Conservation (phyloP, 148 eudicot species). For the Silene conica region DNA sequence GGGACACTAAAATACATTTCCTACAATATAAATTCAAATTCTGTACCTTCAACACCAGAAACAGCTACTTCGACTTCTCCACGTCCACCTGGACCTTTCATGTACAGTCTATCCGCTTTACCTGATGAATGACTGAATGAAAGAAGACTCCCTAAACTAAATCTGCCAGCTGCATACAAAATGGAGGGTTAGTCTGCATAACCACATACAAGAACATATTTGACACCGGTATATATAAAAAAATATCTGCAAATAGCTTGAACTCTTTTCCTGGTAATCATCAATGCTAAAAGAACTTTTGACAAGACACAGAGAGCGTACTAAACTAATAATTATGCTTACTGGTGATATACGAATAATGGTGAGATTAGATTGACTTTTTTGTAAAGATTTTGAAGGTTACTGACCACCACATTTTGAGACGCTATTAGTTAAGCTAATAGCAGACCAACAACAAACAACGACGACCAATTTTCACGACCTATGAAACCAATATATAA, state of each 20-base stretch:
- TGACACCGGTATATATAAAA: neutral
- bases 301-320: neutral
- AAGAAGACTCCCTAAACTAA: slow-evolving; percentile 83
- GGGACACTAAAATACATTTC: neutral
- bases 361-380: neutral
- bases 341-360: neutral
- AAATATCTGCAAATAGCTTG: neutral
- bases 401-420: neutral
- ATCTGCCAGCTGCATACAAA: slow-evolving; percentile 61
- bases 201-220: neutral
- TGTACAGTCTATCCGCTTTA: slow-evolving; percentile 77
- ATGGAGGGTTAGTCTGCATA: slow-evolving; percentile 5
- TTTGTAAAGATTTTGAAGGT: neutral
- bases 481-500: neutral
- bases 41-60: slow-evolving; percentile 85
- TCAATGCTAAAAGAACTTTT: neutral
- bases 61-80: slow-evolving; percentile 99
- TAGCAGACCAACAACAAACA: no score
- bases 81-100: slow-evolving; percentile 99
- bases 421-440: neutral
- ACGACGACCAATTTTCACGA: neutral
- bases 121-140: slow-evolving; percentile 74
- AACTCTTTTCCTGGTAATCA: neutral
- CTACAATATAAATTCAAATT: neutral
- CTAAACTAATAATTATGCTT: neutral